Conservation (phyloP, 2,329 filamentous ascomycete species). For the Trichoderma harzianum region DNA sequence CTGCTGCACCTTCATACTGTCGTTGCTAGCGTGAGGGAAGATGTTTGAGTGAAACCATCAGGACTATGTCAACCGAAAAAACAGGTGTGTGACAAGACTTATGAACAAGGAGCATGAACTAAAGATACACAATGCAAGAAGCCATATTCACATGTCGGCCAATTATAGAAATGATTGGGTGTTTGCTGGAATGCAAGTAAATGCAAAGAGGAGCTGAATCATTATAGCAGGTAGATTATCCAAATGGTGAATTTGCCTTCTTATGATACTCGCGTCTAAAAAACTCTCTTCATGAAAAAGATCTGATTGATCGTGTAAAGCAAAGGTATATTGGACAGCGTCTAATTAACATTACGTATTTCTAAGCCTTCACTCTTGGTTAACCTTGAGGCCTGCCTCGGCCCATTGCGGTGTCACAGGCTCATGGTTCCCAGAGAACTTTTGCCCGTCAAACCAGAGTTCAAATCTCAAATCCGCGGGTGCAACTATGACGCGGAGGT, state of each 20-base stretch:
- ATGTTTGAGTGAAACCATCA: not conserved
- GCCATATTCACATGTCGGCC: not conserved
- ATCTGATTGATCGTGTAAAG: not conserved
- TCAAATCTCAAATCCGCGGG: conserved; percentile 51
- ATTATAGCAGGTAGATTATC: not conserved
- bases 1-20: not conserved
- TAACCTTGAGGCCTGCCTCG: not conserved
- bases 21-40: not conserved
- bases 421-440: conserved; percentile 26
- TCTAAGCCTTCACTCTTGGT: not conserved
- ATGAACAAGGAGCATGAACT: not conserved
- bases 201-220: not conserved
- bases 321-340: not conserved
- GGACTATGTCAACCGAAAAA: not conserved
- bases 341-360: not conserved
- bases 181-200: not conserved
- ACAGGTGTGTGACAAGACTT: not conserved
- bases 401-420: conserved; percentile 30
- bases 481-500: conserved; percentile 53
- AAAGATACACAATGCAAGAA: too few species aligned
- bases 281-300: too few species aligned
- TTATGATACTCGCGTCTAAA: too few species aligned
- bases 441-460: conserved; percentile 36
- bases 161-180: not conserved
- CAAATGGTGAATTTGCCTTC: not conserved